phyloP scores from a whole-genome alignment of 257 asterid genomes.

The Solanum medicagineum region DNA sequence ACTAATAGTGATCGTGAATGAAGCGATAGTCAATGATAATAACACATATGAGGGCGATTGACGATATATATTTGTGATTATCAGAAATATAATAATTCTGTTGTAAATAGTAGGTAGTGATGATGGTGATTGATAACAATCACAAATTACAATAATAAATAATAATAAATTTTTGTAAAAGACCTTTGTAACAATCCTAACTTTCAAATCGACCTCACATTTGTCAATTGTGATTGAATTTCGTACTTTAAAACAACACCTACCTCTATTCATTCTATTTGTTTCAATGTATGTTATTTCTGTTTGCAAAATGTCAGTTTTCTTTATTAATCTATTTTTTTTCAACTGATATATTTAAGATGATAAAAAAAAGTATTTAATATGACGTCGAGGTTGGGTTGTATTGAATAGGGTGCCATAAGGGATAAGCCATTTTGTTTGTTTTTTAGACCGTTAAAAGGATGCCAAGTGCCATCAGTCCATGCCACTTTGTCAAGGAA shows the following conservation, averaged over 20 bases:
- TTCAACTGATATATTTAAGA: no score
- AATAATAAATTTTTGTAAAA: not conserved
- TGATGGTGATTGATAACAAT: no score
- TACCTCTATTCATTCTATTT: not conserved
- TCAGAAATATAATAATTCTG: no score
- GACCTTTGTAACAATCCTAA: not conserved
- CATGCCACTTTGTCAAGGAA: not conserved
- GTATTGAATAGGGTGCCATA: not conserved
- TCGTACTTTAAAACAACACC: not conserved
- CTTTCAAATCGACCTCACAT: not conserved
- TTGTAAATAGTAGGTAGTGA: no score
- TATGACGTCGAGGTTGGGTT: not conserved
- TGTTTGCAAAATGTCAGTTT: no score
- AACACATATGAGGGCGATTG: accelerated
- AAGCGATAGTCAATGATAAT: no score
- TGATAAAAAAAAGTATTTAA: no score
- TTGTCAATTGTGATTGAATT: not conserved
- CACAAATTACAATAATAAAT: no score
- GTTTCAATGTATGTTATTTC: no score
- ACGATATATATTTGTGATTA: no score
- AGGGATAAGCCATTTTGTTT: not conserved
- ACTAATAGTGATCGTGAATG: no score
- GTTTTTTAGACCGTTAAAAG: not conserved
- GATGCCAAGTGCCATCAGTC: not conserved
- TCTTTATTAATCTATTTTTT: no score